Evolutionary conservation across 441 rosid species (phyloP).

Genomic region (Adansonia madagascariensis): DNA sequence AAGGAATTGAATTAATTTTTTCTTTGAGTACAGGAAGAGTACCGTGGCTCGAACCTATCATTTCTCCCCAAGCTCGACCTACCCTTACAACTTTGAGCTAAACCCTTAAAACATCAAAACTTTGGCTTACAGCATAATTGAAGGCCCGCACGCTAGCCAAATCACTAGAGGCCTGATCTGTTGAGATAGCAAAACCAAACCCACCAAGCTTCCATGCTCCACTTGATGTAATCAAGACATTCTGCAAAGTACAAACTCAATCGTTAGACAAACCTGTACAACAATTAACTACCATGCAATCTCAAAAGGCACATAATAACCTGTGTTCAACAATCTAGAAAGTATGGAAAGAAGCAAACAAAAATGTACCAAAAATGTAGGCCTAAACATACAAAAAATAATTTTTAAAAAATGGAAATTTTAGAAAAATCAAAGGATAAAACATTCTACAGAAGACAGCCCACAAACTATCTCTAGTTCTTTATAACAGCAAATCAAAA

Average conservation of each 20-base stretch:
- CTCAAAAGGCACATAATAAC: background rate
- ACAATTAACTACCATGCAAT: background rate
- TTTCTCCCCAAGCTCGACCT: background rate
- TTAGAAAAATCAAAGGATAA: background rate
- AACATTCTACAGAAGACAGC: background rate
- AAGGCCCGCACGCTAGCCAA: constrained; percentile 64
- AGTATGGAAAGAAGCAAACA: background rate
- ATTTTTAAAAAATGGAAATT: background rate
- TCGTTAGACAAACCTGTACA: constrained; percentile 25
- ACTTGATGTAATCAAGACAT: constrained; percentile 77
- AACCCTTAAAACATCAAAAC: constrained; percentile 9
- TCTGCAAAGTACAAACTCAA: constrained; percentile 49
- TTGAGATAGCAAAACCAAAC: constrained; percentile 80
- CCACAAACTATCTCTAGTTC: background rate
- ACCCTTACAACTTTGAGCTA: background rate
- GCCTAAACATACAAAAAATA: background rate
- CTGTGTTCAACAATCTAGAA: background rate
- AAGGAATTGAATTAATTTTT: background rate
- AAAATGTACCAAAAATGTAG: background rate
- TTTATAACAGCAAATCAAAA: constrained; percentile 4
- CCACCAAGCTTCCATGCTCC: constrained; percentile 99
- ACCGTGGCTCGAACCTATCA: background rate
- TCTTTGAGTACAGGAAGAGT: background rate
- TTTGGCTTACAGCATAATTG: constrained; percentile 80
- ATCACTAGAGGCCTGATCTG: constrained; percentile 62